A percentile compares a stretch with the other conserved stretches of the same genome.
Conservation (phyloP, 805 yeast genomes). For the Wickerhamiella sergipiensis region DNA sequence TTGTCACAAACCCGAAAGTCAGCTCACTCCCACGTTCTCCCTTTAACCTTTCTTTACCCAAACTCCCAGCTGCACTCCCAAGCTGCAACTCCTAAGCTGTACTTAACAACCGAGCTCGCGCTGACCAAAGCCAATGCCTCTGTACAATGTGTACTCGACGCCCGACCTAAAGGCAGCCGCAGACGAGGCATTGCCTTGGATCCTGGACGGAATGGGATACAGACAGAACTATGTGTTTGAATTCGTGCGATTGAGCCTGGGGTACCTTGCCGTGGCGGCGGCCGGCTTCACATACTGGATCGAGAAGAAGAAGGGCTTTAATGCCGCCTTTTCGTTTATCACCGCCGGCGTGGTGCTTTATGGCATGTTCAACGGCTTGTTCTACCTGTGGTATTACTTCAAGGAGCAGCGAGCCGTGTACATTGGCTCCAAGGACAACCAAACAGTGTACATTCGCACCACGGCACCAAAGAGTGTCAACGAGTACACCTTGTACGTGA, state of each 20-base stretch:
- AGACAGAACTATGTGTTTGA: conserved; percentile 13
- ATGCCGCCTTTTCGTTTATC: conserved; percentile 6
- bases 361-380: conserved; percentile 6
- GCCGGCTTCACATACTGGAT: conserved; percentile 11
- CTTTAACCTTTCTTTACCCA: too few relatives aligned
- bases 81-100: too few relatives aligned
- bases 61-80: too few relatives aligned
- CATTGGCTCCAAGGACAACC: conserved; percentile 11
- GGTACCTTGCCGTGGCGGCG: conserved; percentile 10
- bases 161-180: conserved; percentile 5
- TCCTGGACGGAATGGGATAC: conserved; percentile 13
- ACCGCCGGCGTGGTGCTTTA: conserved; percentile 10
- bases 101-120: too few relatives aligned
- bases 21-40: background rate
- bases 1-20: background rate
- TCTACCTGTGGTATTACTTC: conserved; percentile 7
- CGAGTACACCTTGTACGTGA: conserved; percentile 4
- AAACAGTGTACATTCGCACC: conserved; percentile 9
- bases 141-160: conserved; percentile 1
- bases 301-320: conserved; percentile 11
- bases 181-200: conserved; percentile 12
- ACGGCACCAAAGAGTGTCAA: conserved; percentile 5
- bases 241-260: conserved; percentile 12
- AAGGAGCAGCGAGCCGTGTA: conserved; percentile 12
- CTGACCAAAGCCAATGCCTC: background rate